Evolutionary conservation across 768 basidiomycete species (phyloP), one percentile per base, ranked within the genome.

Genomic region (Crepidotus variabilis): DNA sequence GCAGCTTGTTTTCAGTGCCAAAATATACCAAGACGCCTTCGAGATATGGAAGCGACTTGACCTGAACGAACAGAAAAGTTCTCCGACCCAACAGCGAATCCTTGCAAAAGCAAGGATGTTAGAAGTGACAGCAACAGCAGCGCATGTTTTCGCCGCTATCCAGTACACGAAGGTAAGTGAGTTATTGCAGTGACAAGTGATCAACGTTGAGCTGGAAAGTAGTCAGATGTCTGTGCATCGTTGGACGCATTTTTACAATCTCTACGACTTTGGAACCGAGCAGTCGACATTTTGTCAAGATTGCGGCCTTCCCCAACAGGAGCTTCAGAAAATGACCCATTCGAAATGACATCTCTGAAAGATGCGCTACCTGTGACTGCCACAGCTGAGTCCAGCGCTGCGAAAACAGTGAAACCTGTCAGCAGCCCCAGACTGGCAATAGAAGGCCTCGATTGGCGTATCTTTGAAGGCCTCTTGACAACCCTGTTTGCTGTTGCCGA

Each of bases 251-350:
- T 87, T 59, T 72, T 89, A 11, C 88, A 89, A 60, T 82, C 88
- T 0, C 75, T 93, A 50, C 83, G 92, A 16, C 71, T 94, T 1
- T 92, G 87, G 85, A 90, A 89, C 65, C 83, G 90, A 23, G 91
- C 92, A 2, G 71, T 85, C 13, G 91, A 92, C 20, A 80, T 81
- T 0, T 67, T 92, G 0, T 69, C 81, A 6, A 84, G 89, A 28
- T 74, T 92, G 4, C 74, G 70, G n/a, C 79, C 80, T 16, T 67
- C 70, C 1, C 60, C 64, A 14, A 61, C 69, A 2, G 63, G 70
- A 48, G 53, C 66, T 8, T 68, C 73, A n/a, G 75, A 78, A 6
- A 66, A 71, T 5, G 83, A 90, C 65, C 87, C 87, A 1, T 88
- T 90, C 63, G 75, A 80, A 39, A 78, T 82, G 66, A 66, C 75